A percentile compares a stretch with the other conserved stretches of the same genome.
These are phyloP conservation scores for Hibiscus mutabilis DNA, from an alignment of 345 rosid genomes.

Conservation along the genomic window DNA sequence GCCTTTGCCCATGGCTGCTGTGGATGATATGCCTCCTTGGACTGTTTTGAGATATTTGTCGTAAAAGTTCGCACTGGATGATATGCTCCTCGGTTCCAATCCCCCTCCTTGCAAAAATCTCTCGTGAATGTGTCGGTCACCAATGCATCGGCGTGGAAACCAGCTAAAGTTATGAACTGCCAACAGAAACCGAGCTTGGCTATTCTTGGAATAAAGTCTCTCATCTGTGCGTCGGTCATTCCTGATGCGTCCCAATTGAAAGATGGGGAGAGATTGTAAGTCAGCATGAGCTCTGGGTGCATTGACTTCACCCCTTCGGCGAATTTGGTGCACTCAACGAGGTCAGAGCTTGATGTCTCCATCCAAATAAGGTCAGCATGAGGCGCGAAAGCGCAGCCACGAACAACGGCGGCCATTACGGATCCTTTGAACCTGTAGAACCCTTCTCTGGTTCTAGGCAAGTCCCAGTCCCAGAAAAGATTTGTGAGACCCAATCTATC, in stretches of 20 bases:
- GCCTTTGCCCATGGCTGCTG: constrained; percentile 99
- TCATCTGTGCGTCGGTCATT: constrained; percentile 77
- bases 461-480: constrained; percentile 98
- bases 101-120: constrained; percentile 74
- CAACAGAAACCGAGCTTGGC: constrained; percentile 80
- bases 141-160: constrained; percentile 92
- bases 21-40: constrained; percentile 94
- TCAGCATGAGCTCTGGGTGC: constrained; percentile 77
- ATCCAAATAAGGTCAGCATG: constrained; percentile 84
- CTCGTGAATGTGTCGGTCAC: constrained; percentile 74
- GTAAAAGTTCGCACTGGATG: constrained; percentile 82
- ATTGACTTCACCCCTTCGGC: constrained; percentile 63
- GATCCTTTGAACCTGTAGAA: constrained; percentile 91
- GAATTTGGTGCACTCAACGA: constrained; percentile 67
- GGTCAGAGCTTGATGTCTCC: constrained; percentile 87
- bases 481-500: constrained; percentile 57
- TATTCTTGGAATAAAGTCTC: constrained; percentile 77
- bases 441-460: constrained; percentile 93
- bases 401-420: constrained; percentile 70
- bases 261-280: constrained; percentile 89
- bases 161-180: constrained; percentile 94
- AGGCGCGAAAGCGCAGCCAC: constrained; percentile 86
- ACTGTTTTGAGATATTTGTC: constrained; percentile 75
- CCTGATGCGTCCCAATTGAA: constrained; percentile 97
- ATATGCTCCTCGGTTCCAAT: no score